Evolutionary conservation across 345 rosid genomes (phyloP), one percentile per base, ranked within the genome.

Genomic region (Microthlaspi erraticum): DNA sequence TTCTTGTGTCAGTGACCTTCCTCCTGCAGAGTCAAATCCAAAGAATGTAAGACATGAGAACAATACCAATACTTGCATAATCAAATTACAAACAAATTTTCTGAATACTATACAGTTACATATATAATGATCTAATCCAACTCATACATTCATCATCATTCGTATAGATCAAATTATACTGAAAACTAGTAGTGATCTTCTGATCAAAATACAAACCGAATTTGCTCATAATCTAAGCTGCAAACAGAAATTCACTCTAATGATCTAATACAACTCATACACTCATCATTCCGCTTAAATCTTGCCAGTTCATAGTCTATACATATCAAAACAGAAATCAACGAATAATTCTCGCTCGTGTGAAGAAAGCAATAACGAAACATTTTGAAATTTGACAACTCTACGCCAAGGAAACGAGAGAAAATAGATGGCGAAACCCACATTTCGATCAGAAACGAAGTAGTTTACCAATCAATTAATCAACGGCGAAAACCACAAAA

Each of bases 1-100:
- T 70, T 80, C 91, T 37, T 79, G 77, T 64, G 79, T 84, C 46
- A 66, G 63, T 54, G 80, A 69, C 57, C 77, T 78, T 7, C 81
- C 87, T n/a, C 85, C 93, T 83, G 61, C 18, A 68, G 11, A 29
- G 63, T 36, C 3, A 17, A 58, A 66, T 39, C 44, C 4, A 6
- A 53, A 14, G 3, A 29, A 54, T 54, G 11, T 50, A 14, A 64
- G 23, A 54, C 7, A 31, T 26, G 20, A 43, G 31, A 50, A 50
- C 39, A 8, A 53, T 0, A 53, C 12, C 0, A 58, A 18, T 43
- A 39, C 43, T 54, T 41, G 19, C 43, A 18, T 32, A 33, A 0
- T 6, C 7, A 17, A 42, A 33, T 19, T 20, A 54, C 63, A 32
- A 54, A 42, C 33, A 49, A 50, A 42, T 59, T 36, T 14, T 1